phyloP scores from a whole-genome alignment of 2,329 filamentous ascomycete species.

The Aspergillus candidus region DNA sequence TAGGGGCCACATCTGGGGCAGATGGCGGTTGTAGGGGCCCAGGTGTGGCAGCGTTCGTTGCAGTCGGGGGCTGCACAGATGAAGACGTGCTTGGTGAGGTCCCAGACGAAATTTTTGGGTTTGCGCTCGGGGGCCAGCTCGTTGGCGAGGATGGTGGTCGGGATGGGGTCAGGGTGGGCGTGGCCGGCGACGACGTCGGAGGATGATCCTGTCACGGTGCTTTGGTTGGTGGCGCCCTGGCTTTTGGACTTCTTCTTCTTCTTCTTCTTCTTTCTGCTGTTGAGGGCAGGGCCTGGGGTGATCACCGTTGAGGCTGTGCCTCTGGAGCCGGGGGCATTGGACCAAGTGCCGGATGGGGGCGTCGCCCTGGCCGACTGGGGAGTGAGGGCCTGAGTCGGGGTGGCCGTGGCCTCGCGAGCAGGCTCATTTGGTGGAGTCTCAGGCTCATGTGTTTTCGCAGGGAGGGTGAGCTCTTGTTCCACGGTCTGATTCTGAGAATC shows the following conservation, averaged over 20 bases:
- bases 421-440: too few relatives aligned
- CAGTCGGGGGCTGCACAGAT: constrained; percentile 25
- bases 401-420: too few relatives aligned
- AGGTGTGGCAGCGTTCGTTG: constrained; percentile 24
- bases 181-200: constrained; percentile 1
- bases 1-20: constrained; percentile 38
- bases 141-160: constrained; percentile 14
- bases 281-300: not conserved
- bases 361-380: too few relatives aligned
- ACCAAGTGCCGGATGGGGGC: too few relatives aligned
- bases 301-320: too few relatives aligned
- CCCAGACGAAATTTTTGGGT: constrained; percentile 19
- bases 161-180: constrained; percentile 1
- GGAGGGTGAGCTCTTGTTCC: too few relatives aligned
- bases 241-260: constrained; percentile 7
- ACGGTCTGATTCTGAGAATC: too few relatives aligned
- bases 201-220: not conserved
- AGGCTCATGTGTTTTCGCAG: too few relatives aligned
- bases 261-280: constrained; percentile 9
- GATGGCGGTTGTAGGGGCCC: constrained; percentile 28
- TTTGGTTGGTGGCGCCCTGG: not conserved
- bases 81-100: constrained; percentile 49
- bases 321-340: too few relatives aligned
- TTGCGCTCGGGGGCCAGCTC: constrained; percentile 7
- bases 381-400: too few relatives aligned